Percentiles rank a stretch among this genome's conserved stretches.
Conservation (phyloP, 176 grass and related monocot genomes). For the Carex pumila region DNA sequence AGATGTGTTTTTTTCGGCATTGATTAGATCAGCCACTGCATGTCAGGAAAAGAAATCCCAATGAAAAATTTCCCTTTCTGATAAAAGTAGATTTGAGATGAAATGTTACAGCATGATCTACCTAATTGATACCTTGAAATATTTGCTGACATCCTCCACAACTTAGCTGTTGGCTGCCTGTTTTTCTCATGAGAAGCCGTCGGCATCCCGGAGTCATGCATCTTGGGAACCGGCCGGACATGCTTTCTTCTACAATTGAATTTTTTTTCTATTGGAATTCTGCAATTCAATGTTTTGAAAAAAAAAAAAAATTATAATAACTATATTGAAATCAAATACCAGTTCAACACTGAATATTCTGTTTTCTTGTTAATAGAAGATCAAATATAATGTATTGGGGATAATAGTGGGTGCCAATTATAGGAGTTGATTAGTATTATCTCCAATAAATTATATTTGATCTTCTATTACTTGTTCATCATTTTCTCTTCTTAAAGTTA, state of each 20-base stretch:
- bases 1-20: neutral
- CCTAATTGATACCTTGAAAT: conserved; percentile 3
- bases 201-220: conserved; percentile 11
- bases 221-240: conserved; percentile 17
- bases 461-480: neutral
- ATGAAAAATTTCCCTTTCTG: neutral
- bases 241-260: conserved; percentile 7
- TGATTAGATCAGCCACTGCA: conserved; percentile 12
- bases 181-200: neutral
- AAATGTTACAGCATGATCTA: neutral
- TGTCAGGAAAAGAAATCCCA: neutral
- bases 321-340: neutral
- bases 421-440: too few relatives aligned
- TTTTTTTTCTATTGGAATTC: neutral
- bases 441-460: too few relatives aligned
- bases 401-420: too few relatives aligned
- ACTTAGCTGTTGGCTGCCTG: neutral
- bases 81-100: neutral
- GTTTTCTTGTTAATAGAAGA: neutral
- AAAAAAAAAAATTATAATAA: neutral
- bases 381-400: too few relatives aligned
- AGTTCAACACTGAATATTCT: neutral
- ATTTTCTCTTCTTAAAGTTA: neutral
- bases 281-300: neutral
- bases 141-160: conserved; percentile 15